Evolutionary conservation across 805 yeast species (phyloP), one percentile per base, ranked within the genome.

Genomic region (Saturnispora dispora): DNA sequence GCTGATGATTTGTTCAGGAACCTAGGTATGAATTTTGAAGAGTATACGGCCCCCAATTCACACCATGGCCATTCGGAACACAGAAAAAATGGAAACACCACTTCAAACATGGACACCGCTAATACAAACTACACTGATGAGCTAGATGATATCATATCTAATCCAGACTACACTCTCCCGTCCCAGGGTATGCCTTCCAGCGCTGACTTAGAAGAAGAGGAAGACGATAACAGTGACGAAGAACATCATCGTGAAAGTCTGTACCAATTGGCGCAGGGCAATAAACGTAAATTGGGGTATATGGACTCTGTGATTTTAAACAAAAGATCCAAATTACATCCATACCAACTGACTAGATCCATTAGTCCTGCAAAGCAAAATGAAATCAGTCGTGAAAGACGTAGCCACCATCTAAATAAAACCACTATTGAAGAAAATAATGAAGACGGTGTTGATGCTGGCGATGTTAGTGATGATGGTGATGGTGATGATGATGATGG

Each of bases 21-120:
- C 40, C 33, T 50, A 17, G 49, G 49, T 10, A 40, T 50, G 48
- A 50, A 50, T 41, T 48, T 48, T 36, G 51, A 48, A 20, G 51
- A 43, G 17, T 48, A 48, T 43, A 32, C 42, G 17, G 23, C 41
- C 17, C 33, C 52, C n/a, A 27, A 28, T n/a, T 28, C 48, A 8
- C 44, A 36, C 3, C 37, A 37, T 18, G 17, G 41, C 9, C 41
- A 37, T n/a, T 18, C 23, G 7, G 41, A 37, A 37, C 23, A 37
- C 13, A 37, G 41, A 37, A 37, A 37, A 20, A 37, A 18, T 37
- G 22, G 17, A 18, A 7, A 37, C 22, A 40, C 11, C 11, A n/a
- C 48, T 3, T 17, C 49, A 8, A 46, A 36, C 20, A 32, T 40
- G 2, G 36, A 45, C 18, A 47, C 52, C 15, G 45, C 27, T 35